A percentile compares a stretch with the other conserved stretches of the same genome.
phyloP scores from a whole-genome alignment of 768 basidiomycete species.

The Serendipita sp. region DNA sequence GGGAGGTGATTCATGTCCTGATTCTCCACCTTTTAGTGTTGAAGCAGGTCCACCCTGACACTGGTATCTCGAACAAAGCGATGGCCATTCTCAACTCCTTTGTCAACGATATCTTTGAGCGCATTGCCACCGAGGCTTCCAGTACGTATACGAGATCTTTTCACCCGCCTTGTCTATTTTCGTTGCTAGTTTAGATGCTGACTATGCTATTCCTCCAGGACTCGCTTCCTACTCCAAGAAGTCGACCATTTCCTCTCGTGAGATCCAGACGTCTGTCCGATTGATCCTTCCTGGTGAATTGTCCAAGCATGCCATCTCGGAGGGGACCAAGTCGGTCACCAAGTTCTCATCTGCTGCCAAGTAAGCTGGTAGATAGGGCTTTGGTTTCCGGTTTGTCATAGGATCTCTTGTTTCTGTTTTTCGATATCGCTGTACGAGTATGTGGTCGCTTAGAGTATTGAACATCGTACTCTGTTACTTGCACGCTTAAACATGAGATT shows the following conservation, averaged over 20 bases:
- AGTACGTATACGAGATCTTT: slow-evolving; percentile 33
- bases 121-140: slow-evolving; percentile 78
- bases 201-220: slow-evolving; percentile 32
- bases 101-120: slow-evolving; percentile 89
- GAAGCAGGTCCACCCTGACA: slow-evolving; percentile 96
- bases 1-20: not conserved
- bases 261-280: slow-evolving; percentile 93
- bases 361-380: not conserved
- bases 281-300: slow-evolving; percentile 95
- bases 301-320: slow-evolving; percentile 96
- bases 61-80: slow-evolving; percentile 96
- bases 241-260: slow-evolving; percentile 95
- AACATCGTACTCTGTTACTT: not conserved
- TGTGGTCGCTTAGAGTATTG: slow-evolving; percentile 3
- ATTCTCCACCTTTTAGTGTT: slow-evolving; percentile 42
- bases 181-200: too few species aligned
- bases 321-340: slow-evolving; percentile 69
- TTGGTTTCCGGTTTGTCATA: not conserved
- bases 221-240: slow-evolving; percentile 98
- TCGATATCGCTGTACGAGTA: slow-evolving; percentile 2
- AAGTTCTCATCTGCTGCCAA: slow-evolving; percentile 29
- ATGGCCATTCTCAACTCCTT: slow-evolving; percentile 88
- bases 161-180: not conserved
- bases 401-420: not conserved
- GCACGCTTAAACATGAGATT: not conserved